Percentiles rank a stretch among this genome's conserved stretches.
Evolutionary conservation across 163 green algal species (phyloP).

Genomic region (Chlorella variabilis): DNA sequence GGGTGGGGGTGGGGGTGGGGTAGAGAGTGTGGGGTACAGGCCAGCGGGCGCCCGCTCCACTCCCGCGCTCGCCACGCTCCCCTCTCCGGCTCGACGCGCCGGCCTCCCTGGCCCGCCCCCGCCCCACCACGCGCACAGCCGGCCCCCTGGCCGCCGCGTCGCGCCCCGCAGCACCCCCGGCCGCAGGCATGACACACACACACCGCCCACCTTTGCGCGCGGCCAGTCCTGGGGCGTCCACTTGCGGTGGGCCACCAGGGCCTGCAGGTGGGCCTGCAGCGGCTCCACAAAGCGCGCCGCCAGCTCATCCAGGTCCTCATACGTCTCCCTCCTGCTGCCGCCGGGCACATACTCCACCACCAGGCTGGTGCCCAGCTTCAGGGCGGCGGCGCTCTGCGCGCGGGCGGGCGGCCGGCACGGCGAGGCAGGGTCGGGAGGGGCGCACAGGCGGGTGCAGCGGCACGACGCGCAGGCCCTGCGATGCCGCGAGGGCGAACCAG

Average conservation of each 20-base stretch:
- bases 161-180: not conserved
- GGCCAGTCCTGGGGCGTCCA: conserved; percentile 43
- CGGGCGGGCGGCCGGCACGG: not conserved
- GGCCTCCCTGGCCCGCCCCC: too few species aligned
- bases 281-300: conserved; percentile 47
- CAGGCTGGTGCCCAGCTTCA: conserved; percentile 46
- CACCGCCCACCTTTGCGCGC: not conserved
- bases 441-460: too few species aligned
- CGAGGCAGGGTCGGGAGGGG: too few species aligned
- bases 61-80: too few species aligned
- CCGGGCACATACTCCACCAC: not conserved
- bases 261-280: conserved; percentile 21
- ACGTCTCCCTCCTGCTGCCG: conserved; percentile 32
- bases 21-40: too few species aligned
- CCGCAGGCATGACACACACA: too few species aligned
- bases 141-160: not conserved
- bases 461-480: too few species aligned
- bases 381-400: not conserved
- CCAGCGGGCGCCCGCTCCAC: too few species aligned
- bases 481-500: too few species aligned
- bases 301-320: conserved; percentile 65
- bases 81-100: too few species aligned
- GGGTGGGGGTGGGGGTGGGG: too few species aligned
- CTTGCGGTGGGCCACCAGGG: conserved; percentile 48
- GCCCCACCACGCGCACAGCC: too few species aligned